Evolutionary conservation across 139 green algal genomes (phyloP), one percentile per base, ranked within the genome.

Genomic region (Chlamydomonas schloesseri): DNA sequence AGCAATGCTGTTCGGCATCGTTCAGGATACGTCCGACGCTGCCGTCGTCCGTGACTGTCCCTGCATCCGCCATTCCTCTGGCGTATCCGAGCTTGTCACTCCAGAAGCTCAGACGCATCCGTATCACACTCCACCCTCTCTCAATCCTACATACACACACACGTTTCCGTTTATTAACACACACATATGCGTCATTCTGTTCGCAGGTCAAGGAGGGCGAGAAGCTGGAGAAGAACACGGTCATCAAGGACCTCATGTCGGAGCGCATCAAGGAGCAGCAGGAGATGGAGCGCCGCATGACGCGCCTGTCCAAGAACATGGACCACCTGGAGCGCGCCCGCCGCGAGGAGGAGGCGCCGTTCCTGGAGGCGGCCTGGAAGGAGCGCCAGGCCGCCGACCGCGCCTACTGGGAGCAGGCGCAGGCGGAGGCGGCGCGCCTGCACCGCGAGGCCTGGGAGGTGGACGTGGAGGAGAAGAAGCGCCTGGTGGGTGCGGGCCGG

Each of bases 241-340:
- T 98, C 65, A 95, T 97, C 87, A 90, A 94, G 83, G 88, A 94
- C 81, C 82, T 82, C 11, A 81, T 93, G 76, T 81, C 60, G 6
- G 90, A 94, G 86, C 86, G 91, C 28, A 87, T 98, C 70, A 96
- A 96, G 80, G 93, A 96, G 89, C 86, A 90, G 75, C 86, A 88
- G 89, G 97, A 99, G 90, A 81, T 97, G 85, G 96, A 97, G 90
- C 92, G 93, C 78, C 96, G 96, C 89, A 90, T 99, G 70, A 58
- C 88, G 17, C 94, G 92, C 62, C 81, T 96, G 62, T 91, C 91
- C 24, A 94, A 91, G 81, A 89, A 92, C 82, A 95, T 99, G 96
- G 98, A 99, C 92, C 95, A 99, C 90, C 69, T 99, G 83, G 98
- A 99, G 94, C 93, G 98, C 1, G 98, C 98, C 0, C 89, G 91